A percentile compares a stretch with the other conserved stretches of the same genome.
phyloP scores from a whole-genome alignment of 805 yeast genomes.

The Candida wancherniae region DNA sequence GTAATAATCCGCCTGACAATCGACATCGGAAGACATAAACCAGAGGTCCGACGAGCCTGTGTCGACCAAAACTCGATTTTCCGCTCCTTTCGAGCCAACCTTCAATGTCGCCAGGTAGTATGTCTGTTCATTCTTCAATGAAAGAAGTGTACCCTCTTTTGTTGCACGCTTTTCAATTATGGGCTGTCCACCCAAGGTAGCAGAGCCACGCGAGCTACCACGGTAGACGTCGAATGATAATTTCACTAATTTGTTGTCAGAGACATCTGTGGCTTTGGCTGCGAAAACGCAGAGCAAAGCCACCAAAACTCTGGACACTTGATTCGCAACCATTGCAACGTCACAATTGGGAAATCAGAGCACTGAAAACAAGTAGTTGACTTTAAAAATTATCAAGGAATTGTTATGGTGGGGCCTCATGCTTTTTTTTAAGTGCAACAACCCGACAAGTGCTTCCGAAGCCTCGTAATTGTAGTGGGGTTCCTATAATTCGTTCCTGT shows the following conservation, averaged over 20 bases:
- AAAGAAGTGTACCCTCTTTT: constrained; percentile 1
- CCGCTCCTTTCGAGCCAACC: constrained; percentile 10
- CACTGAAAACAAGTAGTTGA: too few species aligned
- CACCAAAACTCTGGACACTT: too few species aligned
- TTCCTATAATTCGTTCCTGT: too few species aligned
- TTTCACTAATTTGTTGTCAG: constrained; percentile 1
- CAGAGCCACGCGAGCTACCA: constrained; percentile 2
- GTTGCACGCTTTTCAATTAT: constrained; percentile 1
- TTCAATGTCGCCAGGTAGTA: constrained; percentile 5
- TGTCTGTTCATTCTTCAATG: constrained; percentile 3
- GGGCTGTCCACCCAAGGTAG: constrained; percentile 1
- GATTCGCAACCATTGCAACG: too few species aligned
- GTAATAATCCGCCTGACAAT: not conserved
- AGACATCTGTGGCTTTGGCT: constrained; percentile 1
- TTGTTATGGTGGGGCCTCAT: too few species aligned
- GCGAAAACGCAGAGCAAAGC: constrained; percentile 3
- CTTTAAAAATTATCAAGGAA: too few species aligned
- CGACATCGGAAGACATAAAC: constrained; percentile 25
- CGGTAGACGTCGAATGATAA: constrained; percentile 7
- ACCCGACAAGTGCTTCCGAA: too few species aligned
- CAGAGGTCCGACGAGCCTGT: constrained; percentile 42
- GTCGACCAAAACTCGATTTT: constrained; percentile 30
- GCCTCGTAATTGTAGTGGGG: too few species aligned
- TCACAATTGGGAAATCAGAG: too few species aligned
- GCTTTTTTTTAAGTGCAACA: too few species aligned